Conservation (phyloP, 1,284 basidiomycete species). For the Psilocybe mexicana region DNA sequence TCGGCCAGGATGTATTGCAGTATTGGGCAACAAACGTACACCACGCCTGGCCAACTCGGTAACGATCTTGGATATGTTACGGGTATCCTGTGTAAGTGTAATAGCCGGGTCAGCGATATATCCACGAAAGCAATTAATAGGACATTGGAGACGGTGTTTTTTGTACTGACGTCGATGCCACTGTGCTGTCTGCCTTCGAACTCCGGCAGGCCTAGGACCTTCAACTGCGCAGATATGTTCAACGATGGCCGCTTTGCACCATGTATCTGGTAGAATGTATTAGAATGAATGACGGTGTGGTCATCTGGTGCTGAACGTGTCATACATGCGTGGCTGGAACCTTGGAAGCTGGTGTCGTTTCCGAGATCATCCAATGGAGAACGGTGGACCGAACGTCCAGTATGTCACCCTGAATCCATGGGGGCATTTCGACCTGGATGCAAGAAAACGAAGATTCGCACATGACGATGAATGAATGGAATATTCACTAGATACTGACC, state of each 20-base stretch:
- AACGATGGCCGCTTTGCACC: conserved; percentile 36
- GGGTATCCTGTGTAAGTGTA: conserved; percentile 65
- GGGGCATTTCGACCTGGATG: conserved; percentile 62
- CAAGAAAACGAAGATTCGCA: background rate
- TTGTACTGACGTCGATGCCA: conserved; percentile 79
- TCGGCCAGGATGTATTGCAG: conserved; percentile 61
- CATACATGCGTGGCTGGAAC: conserved; percentile 25
- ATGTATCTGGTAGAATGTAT: conserved; percentile 22
- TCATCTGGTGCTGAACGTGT: conserved; percentile 4
- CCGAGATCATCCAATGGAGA: conserved; percentile 40
- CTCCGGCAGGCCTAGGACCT: conserved; percentile 53
- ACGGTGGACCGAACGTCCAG: conserved; percentile 70
- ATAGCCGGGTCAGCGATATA: conserved; percentile 22
- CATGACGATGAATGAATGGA: background rate
- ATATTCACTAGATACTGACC: conserved; percentile 39
- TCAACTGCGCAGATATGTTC: conserved; percentile 66
- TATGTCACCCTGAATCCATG: conserved; percentile 69
- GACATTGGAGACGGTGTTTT: conserved; percentile 10
- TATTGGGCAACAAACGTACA: conserved; percentile 72
- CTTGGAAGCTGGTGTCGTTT: conserved; percentile 14
- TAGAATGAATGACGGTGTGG: conserved; percentile 2
- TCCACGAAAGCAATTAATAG: conserved; percentile 18
- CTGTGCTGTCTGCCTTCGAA: conserved; percentile 86
- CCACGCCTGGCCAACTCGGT: conserved; percentile 70
- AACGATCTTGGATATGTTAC: conserved; percentile 81